Percentiles rank a stretch among this genome's conserved stretches.
Evolutionary conservation across 306 rosid genomes (phyloP).

Genomic region (Geum urbanum): DNA sequence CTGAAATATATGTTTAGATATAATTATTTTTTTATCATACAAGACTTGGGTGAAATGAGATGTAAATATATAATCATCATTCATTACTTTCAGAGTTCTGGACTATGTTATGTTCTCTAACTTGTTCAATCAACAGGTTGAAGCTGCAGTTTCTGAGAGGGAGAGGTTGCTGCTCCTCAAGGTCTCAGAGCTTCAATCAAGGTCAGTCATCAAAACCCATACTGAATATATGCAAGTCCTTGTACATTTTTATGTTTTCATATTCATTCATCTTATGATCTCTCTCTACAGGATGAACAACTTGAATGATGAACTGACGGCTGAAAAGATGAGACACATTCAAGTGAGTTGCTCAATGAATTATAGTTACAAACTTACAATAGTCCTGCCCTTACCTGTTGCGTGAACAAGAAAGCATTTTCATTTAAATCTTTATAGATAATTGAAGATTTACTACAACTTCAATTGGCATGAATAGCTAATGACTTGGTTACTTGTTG

Average conservation of each 20-base stretch:
- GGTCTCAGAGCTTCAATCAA: constrained; percentile 82
- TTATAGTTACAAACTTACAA: not conserved
- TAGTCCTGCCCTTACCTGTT: not conserved
- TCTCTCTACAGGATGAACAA: constrained; percentile 58
- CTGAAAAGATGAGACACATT: constrained; percentile 70
- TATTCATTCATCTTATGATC: not conserved
- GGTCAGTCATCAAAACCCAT: constrained; percentile 43
- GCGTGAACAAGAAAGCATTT: not conserved
- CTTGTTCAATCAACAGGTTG: constrained; percentile 46
- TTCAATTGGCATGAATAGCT: not conserved
- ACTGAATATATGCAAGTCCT: constrained; percentile 13
- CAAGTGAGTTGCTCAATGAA: constrained; percentile 55
- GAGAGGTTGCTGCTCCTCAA: constrained; percentile 56
- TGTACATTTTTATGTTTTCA: constrained; percentile 17
- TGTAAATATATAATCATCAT: not conserved
- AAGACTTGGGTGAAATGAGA: not conserved
- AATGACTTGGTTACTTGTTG: constrained; percentile 20
- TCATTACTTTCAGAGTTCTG: not conserved
- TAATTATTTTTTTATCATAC: not conserved
- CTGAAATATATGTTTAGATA: not conserved
- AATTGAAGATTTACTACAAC: not conserved
- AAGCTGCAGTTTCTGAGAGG: constrained; percentile 63
- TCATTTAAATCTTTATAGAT: too few relatives aligned
- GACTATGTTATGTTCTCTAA: constrained; percentile 11
- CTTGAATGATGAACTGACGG: constrained; percentile 66